Evolutionary conservation across 2,329 filamentous ascomycete species (phyloP).

Genomic region (Harringtonia lauricola): DNA sequence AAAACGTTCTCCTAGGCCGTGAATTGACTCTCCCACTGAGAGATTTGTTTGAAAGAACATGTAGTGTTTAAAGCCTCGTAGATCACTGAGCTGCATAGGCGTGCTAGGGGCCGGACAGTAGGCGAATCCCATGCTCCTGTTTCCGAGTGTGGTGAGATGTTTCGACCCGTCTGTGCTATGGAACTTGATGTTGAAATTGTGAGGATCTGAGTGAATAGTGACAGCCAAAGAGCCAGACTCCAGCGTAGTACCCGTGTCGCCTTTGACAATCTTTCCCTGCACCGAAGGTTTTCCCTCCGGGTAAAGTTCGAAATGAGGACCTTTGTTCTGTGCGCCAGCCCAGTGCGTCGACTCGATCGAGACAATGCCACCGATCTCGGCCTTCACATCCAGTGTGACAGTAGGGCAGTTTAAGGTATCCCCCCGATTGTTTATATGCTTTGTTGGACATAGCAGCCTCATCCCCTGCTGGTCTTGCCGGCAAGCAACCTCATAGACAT

Average conservation of each 20-base stretch:
- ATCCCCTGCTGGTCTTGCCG: too few species aligned
- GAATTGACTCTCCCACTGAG: conserved; percentile 53
- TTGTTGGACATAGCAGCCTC: neutral
- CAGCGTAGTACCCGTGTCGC: conserved; percentile 31
- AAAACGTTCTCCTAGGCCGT: conserved; percentile 67
- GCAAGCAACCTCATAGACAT: too few species aligned
- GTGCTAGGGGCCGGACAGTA: conserved; percentile 41
- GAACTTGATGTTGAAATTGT: neutral
- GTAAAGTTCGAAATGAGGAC: neutral
- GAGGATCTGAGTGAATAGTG: conserved; percentile 18
- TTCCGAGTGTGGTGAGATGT: conserved; percentile 38
- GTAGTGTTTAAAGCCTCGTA: conserved; percentile 41
- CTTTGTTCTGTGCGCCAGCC: neutral
- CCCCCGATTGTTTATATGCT: neutral
- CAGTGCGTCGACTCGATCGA: neutral
- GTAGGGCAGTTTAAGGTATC: neutral
- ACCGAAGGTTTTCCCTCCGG: neutral
- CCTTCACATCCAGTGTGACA: neutral
- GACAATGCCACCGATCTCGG: neutral
- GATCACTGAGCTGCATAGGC: conserved; percentile 40
- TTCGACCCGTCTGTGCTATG: neutral
- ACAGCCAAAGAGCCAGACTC: conserved; percentile 39
- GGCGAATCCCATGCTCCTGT: conserved; percentile 45
- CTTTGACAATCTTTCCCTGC: neutral
- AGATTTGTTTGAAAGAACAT: conserved; percentile 46